phyloP scores from a whole-genome alignment of 331 rosid genomes.

The Spiraea crenata region DNA sequence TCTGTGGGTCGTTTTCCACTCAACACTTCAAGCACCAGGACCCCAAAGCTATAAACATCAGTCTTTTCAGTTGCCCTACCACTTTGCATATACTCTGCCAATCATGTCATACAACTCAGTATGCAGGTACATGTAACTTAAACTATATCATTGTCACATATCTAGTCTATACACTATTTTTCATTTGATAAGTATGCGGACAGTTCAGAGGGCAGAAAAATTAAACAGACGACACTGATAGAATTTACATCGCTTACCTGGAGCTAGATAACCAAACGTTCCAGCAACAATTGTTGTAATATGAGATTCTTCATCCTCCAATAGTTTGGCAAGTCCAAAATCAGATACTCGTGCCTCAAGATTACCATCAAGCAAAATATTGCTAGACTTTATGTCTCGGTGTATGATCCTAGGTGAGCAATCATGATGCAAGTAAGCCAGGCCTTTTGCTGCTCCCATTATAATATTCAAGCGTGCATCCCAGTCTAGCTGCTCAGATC shows the following conservation, averaged over 20 bases:
- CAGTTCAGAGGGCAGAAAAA: neutral
- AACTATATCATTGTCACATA: neutral
- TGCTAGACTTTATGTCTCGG: slow-evolving; percentile 96
- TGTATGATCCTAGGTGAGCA: slow-evolving; percentile 98
- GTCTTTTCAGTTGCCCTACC: slow-evolving; percentile 99
- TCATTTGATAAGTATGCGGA: neutral
- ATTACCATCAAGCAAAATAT: slow-evolving; percentile 89
- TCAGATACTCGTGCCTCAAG: slow-evolving; percentile 97
- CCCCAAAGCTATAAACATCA: slow-evolving; percentile 96
- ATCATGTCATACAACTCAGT: slow-evolving; percentile 8
- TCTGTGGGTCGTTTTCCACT: slow-evolving; percentile 98
- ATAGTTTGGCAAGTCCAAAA: slow-evolving; percentile 96
- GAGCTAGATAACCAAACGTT: slow-evolving; percentile 99
- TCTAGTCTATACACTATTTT: too few relatives aligned
- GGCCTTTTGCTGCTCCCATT: slow-evolving; percentile 98
- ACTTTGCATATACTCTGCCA: slow-evolving; percentile 98
- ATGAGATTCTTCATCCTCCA: slow-evolving; percentile 96
- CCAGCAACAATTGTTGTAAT: slow-evolving; percentile 98
- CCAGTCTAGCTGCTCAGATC: slow-evolving; percentile 95
- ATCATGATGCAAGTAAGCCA: slow-evolving; percentile 97
- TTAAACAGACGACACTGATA: neutral
- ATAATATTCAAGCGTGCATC: slow-evolving; percentile 92
- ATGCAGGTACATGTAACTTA: neutral
- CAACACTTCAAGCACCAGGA: slow-evolving; percentile 86
- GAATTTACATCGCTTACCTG: slow-evolving; percentile 54